These are phyloP conservation scores for Mycena metata DNA, from an alignment of 768 basidiomycete genomes.

Conservation along the genomic window DNA sequence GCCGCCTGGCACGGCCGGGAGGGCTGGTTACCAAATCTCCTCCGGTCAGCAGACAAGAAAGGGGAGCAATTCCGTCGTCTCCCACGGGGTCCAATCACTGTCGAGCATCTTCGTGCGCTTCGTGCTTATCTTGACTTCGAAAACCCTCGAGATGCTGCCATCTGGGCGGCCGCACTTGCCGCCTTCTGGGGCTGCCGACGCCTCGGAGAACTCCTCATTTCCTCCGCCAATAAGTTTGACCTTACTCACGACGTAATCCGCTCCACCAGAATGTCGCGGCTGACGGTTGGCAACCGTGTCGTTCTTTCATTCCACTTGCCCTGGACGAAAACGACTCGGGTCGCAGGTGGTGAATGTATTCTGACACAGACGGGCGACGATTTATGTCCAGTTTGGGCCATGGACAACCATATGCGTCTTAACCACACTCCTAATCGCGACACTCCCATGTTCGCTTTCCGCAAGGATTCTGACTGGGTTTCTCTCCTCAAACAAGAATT, in stretches of 20 bases:
- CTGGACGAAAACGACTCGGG: constrained; percentile 37
- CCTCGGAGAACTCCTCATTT: constrained; percentile 25
- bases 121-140: constrained; percentile 19
- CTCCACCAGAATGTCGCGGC: constrained; percentile 14
- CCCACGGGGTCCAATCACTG: constrained; percentile 29
- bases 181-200: constrained; percentile 37
- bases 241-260: not conserved
- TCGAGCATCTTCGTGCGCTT: constrained; percentile 20
- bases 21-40: constrained; percentile 16
- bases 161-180: constrained; percentile 32
- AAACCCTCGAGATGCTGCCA: constrained; percentile 20
- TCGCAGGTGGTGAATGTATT: constrained; percentile 18
- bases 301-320: constrained; percentile 32
- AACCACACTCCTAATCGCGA: constrained; percentile 12
- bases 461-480: not conserved
- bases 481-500: constrained; percentile 2
- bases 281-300: not conserved
- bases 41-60: constrained; percentile 27
- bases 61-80: constrained; percentile 24
- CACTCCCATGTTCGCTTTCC: constrained; percentile 22
- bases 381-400: constrained; percentile 37
- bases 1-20: constrained; percentile 39
- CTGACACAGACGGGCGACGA: constrained; percentile 33
- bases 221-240: not conserved
- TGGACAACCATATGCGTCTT: constrained; percentile 33